Evolutionary conservation across 1,284 basidiomycete species (phyloP), one percentile per base, ranked within the genome.

Genomic region (Fomitiporia mediterranea): DNA sequence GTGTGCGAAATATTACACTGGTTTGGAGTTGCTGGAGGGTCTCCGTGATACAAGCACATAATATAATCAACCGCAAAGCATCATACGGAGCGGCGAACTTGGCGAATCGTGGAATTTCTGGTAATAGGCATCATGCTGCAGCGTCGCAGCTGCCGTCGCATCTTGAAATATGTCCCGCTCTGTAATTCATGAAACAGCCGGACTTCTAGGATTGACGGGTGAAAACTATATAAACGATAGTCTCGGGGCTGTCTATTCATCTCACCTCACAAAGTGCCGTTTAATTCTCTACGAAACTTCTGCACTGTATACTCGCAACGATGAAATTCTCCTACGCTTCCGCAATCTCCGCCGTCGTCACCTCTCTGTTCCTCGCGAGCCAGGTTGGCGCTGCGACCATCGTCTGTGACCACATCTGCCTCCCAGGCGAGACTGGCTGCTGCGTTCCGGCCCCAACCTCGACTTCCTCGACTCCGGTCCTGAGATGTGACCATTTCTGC

Each of bases 391-490:
- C 53, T n/a, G n/a, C 35, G 25, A 23, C 40, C n/a, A 39, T 53
- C 15, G 34, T 39, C n/a, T 62, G 60, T 53, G 48, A 53, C 35
- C 52, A 57, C 43, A 19, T 55, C 34, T 55, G 57, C 40, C 32
- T 55, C 30, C 38, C 54, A 32, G 54, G 57, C 11, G 55, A 56
- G 25, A 56, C 48, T 2, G 48, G 47, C 15, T 56, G 55, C 37
- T 56, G 55, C 25, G 37, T 56, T 40, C 55, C 55, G 17, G 27
- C 48, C 0, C 28, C 48, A 8, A 56, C 55, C 25, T 44, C 40
- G n/a, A 40, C 51, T 28, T 6, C 51, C 3, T 9, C 37, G 8
- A 28, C 37, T 6, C 35, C 51, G 7, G 43, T 35, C 2, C 25
- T 17, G 21, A 28, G 15, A 11, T 38, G 47, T 13, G 15, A 23